These are phyloP conservation scores for Gymnopilus junonius DNA, from an alignment of 768 basidiomycete species.

Conservation along the genomic window DNA sequence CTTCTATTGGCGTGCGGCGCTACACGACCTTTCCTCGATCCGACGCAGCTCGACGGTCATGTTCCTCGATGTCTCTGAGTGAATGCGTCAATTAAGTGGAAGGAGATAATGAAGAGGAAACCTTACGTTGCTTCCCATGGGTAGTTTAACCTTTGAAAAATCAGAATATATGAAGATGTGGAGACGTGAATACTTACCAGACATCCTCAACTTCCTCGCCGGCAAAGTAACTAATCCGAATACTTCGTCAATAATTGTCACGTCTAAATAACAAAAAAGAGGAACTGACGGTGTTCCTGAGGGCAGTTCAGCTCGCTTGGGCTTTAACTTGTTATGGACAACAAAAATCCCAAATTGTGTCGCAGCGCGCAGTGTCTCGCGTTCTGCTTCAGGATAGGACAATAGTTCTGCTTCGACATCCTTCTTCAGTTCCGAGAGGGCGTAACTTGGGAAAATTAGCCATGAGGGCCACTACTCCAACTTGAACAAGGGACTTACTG, in stretches of 20 bases:
- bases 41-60: constrained; percentile 59
- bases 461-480: not conserved
- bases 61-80: constrained; percentile 74
- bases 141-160: constrained; percentile 69
- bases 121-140: constrained; percentile 82
- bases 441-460: constrained; percentile 61
- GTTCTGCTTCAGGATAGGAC: constrained; percentile 69
- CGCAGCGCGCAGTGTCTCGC: constrained; percentile 60
- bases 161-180: not conserved
- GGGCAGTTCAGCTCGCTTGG: constrained; percentile 80
- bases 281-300: constrained; percentile 55
- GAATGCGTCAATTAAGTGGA: not conserved
- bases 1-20: not conserved
- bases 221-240: constrained; percentile 17
- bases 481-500: constrained; percentile 53
- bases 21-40: constrained; percentile 9
- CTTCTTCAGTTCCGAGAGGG: constrained; percentile 84
- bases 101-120: constrained; percentile 3
- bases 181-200: constrained; percentile 17
- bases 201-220: constrained; percentile 28
- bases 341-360: constrained; percentile 94
- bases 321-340: constrained; percentile 92
- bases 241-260: not conserved
- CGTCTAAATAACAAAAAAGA: not conserved
- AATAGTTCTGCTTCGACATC: constrained; percentile 81